Conservation (phyloP, 768 basidiomycete species). For the Paxillus ammoniavirescens region DNA sequence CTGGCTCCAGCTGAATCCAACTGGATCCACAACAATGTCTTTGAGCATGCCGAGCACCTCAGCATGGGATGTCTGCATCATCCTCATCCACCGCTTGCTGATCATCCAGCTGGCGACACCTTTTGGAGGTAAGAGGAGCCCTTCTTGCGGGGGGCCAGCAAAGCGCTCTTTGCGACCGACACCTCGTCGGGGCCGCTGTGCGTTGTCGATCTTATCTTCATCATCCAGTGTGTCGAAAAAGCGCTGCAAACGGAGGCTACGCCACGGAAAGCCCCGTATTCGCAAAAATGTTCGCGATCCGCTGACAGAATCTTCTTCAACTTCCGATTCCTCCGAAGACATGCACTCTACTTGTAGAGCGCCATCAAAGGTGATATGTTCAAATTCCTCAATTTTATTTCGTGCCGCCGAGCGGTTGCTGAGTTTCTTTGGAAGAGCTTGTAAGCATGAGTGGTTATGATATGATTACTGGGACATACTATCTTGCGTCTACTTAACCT, state of each 20-base stretch:
- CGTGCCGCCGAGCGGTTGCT: slow-evolving; percentile 61
- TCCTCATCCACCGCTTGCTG: slow-evolving; percentile 59
- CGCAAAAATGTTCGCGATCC: slow-evolving; percentile 40
- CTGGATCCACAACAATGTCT: slow-evolving; percentile 45
- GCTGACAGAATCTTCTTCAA: slow-evolving; percentile 37
- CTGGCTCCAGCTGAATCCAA: slow-evolving; percentile 49
- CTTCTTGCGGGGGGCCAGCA: slow-evolving; percentile 56
- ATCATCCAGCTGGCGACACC: slow-evolving; percentile 76
- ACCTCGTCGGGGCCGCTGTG: slow-evolving; percentile 54
- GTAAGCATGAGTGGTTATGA: slow-evolving; percentile 1
- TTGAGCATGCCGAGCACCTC: slow-evolving; percentile 46
- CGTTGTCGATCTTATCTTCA: slow-evolving; percentile 46
- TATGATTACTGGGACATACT: slow-evolving; percentile 39
- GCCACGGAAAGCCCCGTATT: slow-evolving; percentile 63
- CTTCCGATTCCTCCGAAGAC: slow-evolving; percentile 77
- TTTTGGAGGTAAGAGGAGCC: slow-evolving; percentile 55
- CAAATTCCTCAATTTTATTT: slow-evolving; percentile 49
- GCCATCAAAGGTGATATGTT: slow-evolving; percentile 65
- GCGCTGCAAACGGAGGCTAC: slow-evolving; percentile 59
- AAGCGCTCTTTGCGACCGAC: slow-evolving; percentile 54
- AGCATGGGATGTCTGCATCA: slow-evolving; percentile 40
- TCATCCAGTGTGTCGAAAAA: slow-evolving; percentile 65
- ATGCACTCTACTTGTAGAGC: slow-evolving; percentile 75
- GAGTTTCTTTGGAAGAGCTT: slow-evolving; percentile 53
- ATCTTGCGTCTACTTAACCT: slow-evolving; percentile 60